phyloP scores from a whole-genome alignment of 768 basidiomycete genomes.

The Auriscalpium vulgare region DNA sequence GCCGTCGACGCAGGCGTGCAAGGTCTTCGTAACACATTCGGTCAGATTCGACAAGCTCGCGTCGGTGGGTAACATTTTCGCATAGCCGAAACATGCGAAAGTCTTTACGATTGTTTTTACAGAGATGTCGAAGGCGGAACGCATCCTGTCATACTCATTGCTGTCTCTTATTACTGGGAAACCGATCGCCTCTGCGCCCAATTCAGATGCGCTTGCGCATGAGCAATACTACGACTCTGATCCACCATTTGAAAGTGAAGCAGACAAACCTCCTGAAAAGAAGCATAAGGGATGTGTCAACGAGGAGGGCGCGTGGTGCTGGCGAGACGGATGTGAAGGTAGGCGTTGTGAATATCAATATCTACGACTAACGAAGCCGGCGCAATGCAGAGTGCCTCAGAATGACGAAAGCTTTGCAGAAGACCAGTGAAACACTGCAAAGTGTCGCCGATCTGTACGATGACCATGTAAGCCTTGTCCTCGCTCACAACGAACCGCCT shows the following conservation, averaged over 20 bases:
- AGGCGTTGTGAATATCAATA: slow-evolving; percentile 5
- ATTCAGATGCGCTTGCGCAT: slow-evolving; percentile 24
- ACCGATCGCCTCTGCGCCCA: slow-evolving; percentile 42
- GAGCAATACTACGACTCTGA: slow-evolving; percentile 39
- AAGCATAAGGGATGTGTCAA: slow-evolving; percentile 56
- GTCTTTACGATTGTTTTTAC: background rate
- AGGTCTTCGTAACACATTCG: slow-evolving; percentile 53
- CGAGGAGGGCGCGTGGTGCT: slow-evolving; percentile 77
- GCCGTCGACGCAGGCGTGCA: slow-evolving; percentile 67
- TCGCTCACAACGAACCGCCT: too few species aligned
- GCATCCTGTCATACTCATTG: slow-evolving; percentile 64
- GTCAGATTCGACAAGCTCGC: slow-evolving; percentile 54
- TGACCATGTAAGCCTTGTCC: slow-evolving; percentile 50
- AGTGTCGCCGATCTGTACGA: slow-evolving; percentile 73
- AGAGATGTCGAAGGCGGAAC: slow-evolving; percentile 78
- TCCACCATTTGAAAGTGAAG: slow-evolving; percentile 26
- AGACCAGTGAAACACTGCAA: slow-evolving; percentile 64
- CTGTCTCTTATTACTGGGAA: slow-evolving; percentile 70
- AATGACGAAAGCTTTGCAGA: slow-evolving; percentile 72
- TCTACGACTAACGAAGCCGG: background rate
- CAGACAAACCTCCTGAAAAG: slow-evolving; percentile 5
- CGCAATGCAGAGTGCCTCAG: slow-evolving; percentile 55
- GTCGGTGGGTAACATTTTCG: slow-evolving; percentile 39
- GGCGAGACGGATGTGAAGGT: slow-evolving; percentile 74
- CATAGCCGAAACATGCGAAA: background rate